Evolutionary conservation across 148 eudicot species (phyloP), one percentile per base, ranked within the genome.

Genomic region (Dysphania ambrosioides): DNA sequence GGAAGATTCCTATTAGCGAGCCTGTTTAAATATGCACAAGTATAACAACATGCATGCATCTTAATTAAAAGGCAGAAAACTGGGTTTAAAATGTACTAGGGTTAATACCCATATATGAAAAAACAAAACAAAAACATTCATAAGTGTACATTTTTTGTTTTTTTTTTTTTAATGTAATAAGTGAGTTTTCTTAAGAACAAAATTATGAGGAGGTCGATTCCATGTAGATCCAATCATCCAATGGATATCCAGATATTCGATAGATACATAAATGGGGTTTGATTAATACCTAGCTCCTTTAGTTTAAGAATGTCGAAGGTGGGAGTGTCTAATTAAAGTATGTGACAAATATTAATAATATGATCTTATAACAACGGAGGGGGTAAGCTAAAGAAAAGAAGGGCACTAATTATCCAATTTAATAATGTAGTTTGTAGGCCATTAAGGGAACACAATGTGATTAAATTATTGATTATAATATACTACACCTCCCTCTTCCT

Each of bases 381-480:
- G 63, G 61, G 35, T 66, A 30, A 71, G 59, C 35, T 69, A 72
- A 63, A 68, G 34, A 65, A 72, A 74, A 63, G 75, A 70, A 67
- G 59, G 72, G 85, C 21, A 69, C 64, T 59, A 73, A 68, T 72
- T 72, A 77, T 64, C 42, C 47, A 76, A 74, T 61, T 75, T 71
- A 68, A 63, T 77, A 83, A 75, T 77, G 62, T 35, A 31, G 9
- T 56, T 18, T 90, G 97, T 88, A 62, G 78, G 87, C 95, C 96
- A 90, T 83, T 87, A 83, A 87, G 93, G 97, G 90, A 80, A 87
- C 96, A 84, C 67, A 69, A 57, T 23, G 21, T 36, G 80, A 85
- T 88, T 88, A 90, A 69, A 90, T 8, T 68, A 86, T 76, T 81
- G 57, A 82, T 80, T 81, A 81, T 30, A 74, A 76, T 76, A 81